A percentile compares a stretch with the other conserved stretches of the same genome.
Conservation (phyloP, 768 basidiomycete species). For the Thelephora aurantiotincta region DNA sequence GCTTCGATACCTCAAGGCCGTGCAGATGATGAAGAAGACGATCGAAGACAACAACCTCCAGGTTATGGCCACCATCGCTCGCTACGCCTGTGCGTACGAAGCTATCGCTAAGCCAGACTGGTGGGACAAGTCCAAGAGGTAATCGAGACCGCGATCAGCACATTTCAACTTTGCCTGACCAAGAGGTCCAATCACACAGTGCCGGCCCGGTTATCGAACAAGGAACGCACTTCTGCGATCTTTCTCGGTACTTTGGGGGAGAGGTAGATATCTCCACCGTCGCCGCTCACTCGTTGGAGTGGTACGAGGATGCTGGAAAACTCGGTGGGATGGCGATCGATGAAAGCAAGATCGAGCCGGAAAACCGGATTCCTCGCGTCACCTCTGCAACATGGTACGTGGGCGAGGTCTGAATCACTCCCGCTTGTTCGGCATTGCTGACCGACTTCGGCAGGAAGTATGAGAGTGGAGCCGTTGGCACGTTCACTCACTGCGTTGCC, state of each 20-base stretch:
- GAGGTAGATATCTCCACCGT: slow-evolving; percentile 80
- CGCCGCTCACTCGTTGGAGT: slow-evolving; percentile 79
- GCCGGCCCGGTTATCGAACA: slow-evolving; percentile 80
- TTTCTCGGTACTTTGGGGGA: slow-evolving; percentile 94
- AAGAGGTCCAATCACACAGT: slow-evolving; percentile 20
- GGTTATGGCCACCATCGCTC: slow-evolving; percentile 92
- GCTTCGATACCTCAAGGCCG: slow-evolving; percentile 86
- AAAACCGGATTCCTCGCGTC: slow-evolving; percentile 87
- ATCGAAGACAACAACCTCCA: slow-evolving; percentile 87
- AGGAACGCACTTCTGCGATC: slow-evolving; percentile 94
- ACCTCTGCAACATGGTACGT: slow-evolving; percentile 81
- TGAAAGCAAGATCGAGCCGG: slow-evolving; percentile 70
- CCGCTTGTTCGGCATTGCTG: neutral
- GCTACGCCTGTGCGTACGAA: slow-evolving; percentile 85
- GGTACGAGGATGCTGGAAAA: slow-evolving; percentile 79
- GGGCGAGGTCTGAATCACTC: neutral
- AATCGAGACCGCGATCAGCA: neutral
- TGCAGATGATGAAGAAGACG: slow-evolving; percentile 94
- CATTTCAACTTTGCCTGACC: neutral
- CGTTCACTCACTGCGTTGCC: slow-evolving; percentile 78
- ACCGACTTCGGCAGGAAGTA: slow-evolving; percentile 57
- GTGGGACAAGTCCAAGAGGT: slow-evolving; percentile 91
- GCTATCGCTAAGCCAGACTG: slow-evolving; percentile 71
- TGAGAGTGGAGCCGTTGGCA: slow-evolving; percentile 85
- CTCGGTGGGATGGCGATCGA: slow-evolving; percentile 74